A percentile compares a stretch with the other conserved stretches of the same genome.
phyloP scores from a whole-genome alignment of 1,284 basidiomycete genomes.

The Moniliella sp. region DNA sequence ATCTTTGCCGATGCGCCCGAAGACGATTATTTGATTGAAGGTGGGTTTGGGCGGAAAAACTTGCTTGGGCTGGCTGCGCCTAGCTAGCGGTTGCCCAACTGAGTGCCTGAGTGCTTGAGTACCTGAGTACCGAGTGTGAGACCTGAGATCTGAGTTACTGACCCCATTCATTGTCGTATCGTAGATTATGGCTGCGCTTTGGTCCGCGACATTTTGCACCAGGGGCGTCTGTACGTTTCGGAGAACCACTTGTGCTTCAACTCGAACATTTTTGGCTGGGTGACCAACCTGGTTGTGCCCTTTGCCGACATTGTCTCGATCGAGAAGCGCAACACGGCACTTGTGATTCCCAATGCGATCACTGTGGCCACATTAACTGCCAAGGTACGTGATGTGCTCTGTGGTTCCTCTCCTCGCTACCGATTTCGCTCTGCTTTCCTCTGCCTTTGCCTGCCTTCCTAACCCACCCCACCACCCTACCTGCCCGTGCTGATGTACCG shows the following conservation, averaged over 20 bases:
- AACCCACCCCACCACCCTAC: neutral
- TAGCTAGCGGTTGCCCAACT: neutral
- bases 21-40: constrained; percentile 92
- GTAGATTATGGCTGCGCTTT: constrained; percentile 46
- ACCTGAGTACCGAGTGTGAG: neutral
- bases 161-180: neutral
- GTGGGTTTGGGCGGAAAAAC: constrained; percentile 40
- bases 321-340: constrained; percentile 94
- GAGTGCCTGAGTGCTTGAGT: neutral
- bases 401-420: no score
- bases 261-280: constrained; percentile 97
- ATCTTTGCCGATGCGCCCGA: constrained; percentile 66
- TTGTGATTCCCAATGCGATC: constrained; percentile 94
- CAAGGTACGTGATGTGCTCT: no score
- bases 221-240: constrained; percentile 84
- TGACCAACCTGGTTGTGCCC: constrained; percentile 75
- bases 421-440: constrained; percentile 22
- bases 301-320: constrained; percentile 71
- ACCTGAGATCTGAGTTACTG: no score
- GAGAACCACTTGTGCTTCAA: constrained; percentile 98
- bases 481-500: neutral
- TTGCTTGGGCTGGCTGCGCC: neutral
- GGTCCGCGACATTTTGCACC: constrained; percentile 83
- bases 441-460: neutral
- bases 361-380: constrained; percentile 58